These are phyloP conservation scores for Botrytis paeoniae DNA, from an alignment of 2,329 filamentous ascomycete species.

Conservation along the genomic window DNA sequence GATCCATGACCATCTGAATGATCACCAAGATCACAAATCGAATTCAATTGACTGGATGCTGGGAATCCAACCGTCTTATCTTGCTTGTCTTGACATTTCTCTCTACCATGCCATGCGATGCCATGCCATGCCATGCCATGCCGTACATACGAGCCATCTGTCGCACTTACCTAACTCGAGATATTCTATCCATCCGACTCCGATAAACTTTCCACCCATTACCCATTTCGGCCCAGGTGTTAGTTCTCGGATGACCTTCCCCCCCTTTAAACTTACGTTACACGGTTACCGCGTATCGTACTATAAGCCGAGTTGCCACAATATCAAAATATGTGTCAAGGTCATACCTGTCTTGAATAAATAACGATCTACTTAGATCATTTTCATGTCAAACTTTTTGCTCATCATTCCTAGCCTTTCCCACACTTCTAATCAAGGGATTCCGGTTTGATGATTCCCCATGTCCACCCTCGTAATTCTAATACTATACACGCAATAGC, in stretches of 20 bases:
- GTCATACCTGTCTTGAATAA: neutral
- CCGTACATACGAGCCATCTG: neutral
- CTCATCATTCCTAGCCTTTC: neutral
- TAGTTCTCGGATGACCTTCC: neutral
- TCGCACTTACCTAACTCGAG: neutral
- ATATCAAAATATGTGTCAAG: neutral
- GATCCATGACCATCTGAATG: neutral
- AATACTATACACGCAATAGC: neutral
- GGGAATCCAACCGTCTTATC: neutral
- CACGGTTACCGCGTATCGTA: neutral
- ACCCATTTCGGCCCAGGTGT: neutral
- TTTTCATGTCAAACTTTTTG: neutral
- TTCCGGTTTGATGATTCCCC: conserved; percentile 3
- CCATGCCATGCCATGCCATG: too few relatives aligned
- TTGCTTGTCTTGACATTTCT: neutral
- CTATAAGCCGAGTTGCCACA: neutral
- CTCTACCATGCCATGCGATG: too few relatives aligned
- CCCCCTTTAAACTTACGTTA: neutral
- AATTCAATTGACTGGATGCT: neutral
- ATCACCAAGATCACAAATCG: neutral
- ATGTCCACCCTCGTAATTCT: conserved; percentile 3
- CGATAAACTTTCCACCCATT: neutral
- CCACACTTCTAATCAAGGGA: neutral
- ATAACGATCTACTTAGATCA: neutral
- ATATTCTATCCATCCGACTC: neutral